Evolutionary conservation across 2,329 filamentous ascomycete species (phyloP).

Genomic region (Aspergillus sp.): DNA sequence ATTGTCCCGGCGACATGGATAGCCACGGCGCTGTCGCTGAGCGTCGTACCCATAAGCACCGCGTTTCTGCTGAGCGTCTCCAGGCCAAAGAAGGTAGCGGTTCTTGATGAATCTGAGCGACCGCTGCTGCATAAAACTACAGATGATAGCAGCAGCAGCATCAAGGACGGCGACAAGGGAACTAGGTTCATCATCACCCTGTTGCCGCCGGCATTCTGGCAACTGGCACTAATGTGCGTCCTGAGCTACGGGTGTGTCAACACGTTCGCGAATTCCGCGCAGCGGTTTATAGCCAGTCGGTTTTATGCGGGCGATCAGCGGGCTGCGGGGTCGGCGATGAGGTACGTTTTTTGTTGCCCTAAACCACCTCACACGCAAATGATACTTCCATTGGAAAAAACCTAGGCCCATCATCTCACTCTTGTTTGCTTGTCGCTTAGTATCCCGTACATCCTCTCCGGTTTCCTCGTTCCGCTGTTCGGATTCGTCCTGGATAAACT

Average conservation of each 20-base stretch:
- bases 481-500: background rate
- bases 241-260: conserved; percentile 2
- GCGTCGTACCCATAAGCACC: background rate
- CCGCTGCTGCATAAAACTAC: too few relatives aligned
- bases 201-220: background rate
- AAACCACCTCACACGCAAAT: too few relatives aligned
- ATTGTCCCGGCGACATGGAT: conserved; percentile 1
- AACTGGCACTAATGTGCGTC: conserved; percentile 1
- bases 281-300: conserved; percentile 2
- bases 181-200: background rate
- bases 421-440: background rate
- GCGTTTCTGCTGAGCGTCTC: background rate
- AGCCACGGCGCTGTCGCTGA: background rate
- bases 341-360: background rate
- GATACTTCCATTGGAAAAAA: too few relatives aligned
- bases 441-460: background rate
- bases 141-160: too few relatives aligned
- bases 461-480: background rate
- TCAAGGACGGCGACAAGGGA: too few relatives aligned
- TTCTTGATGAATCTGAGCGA: too few relatives aligned
- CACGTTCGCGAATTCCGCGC: conserved; percentile 9
- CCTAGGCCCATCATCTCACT: too few relatives aligned
- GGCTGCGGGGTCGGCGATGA: background rate
- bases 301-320: conserved; percentile 4
- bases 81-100: too few relatives aligned